Conservation (phyloP, 805 yeast species). For the Ogataea wickerhamii region DNA sequence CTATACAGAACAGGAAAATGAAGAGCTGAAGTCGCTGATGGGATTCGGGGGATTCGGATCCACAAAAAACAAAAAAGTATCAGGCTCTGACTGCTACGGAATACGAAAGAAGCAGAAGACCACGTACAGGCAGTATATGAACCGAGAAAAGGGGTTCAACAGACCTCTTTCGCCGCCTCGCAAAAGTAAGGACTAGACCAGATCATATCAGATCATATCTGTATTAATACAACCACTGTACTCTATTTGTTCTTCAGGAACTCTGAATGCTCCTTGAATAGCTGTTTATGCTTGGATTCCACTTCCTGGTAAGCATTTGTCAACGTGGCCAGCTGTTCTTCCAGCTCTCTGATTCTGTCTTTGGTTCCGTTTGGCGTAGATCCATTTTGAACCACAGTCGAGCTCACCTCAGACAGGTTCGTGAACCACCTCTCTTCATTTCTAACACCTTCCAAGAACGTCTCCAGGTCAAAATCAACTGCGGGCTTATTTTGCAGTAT, state of each 20-base stretch:
- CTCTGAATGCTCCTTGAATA: constrained; percentile 48
- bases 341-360: constrained; percentile 35
- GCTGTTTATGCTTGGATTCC: constrained; percentile 56
- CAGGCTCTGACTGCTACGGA: constrained; percentile 44
- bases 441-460: constrained; percentile 47
- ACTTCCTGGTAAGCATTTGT: constrained; percentile 58
- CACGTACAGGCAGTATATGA: constrained; percentile 58
- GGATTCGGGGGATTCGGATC: constrained; percentile 55
- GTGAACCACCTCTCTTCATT: constrained; percentile 51
- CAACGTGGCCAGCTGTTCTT: constrained; percentile 45
- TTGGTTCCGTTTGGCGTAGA: constrained; percentile 21
- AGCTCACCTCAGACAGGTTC: constrained; percentile 38
- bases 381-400: constrained; percentile 27
- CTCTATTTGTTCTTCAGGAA: constrained; percentile 21
- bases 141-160: constrained; percentile 53
- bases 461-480: constrained; percentile 39
- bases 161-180: constrained; percentile 50
- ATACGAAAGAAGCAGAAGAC: constrained; percentile 36
- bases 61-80: constrained; percentile 56
- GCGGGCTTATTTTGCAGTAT: constrained; percentile 14
- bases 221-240: no score
- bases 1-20: constrained; percentile 20
- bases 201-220: not conserved
- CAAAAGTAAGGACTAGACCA: constrained; percentile 12
- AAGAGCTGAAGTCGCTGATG: constrained; percentile 45